Evolutionary conservation across 768 basidiomycete genomes (phyloP).

Genomic region (Mrakia gelida): DNA sequence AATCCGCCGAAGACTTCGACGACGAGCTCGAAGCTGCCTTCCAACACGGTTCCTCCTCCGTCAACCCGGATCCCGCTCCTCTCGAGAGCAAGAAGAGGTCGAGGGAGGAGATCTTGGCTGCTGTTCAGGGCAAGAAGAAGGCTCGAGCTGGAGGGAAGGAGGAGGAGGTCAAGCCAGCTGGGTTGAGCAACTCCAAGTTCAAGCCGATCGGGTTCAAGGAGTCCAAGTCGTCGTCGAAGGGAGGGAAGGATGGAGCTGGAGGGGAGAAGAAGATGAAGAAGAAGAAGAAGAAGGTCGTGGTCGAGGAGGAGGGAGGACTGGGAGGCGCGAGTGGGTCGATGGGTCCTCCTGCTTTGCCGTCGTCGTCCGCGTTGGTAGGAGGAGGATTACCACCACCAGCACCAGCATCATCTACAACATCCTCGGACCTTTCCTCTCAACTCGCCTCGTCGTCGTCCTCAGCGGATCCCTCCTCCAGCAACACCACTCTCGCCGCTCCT

Average conservation of each 20-base stretch:
- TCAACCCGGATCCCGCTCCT: conserved; percentile 8
- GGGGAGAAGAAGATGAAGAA: conserved; percentile 30
- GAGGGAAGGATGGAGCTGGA: neutral
- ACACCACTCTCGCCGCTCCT: neutral
- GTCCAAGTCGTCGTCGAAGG: conserved; percentile 11
- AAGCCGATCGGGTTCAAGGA: conserved; percentile 59
- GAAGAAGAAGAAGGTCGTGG: conserved; percentile 24
- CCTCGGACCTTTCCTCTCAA: neutral
- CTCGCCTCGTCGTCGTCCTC: neutral
- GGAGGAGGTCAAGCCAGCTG: conserved; percentile 31
- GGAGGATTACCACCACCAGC: neutral
- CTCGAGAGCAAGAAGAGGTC: conserved; percentile 58
- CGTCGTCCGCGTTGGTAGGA: neutral
- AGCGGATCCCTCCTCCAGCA: neutral
- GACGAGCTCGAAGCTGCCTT: conserved; percentile 76
- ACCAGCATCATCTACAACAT: neutral
- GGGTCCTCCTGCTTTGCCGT: neutral
- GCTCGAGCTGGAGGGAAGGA: conserved; percentile 36
- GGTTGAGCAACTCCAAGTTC: conserved; percentile 45
- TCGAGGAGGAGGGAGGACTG: neutral
- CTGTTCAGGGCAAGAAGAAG: conserved; percentile 62
- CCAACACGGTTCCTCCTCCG: conserved; percentile 39
- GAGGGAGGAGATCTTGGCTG: conserved; percentile 68
- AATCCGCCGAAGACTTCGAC: conserved; percentile 50
- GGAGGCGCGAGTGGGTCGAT: neutral